Evolutionary conservation across 495 filamentous ascomycete genomes (phyloP), one percentile per base, ranked within the genome.

Genomic region (Usnea hakonensis): DNA sequence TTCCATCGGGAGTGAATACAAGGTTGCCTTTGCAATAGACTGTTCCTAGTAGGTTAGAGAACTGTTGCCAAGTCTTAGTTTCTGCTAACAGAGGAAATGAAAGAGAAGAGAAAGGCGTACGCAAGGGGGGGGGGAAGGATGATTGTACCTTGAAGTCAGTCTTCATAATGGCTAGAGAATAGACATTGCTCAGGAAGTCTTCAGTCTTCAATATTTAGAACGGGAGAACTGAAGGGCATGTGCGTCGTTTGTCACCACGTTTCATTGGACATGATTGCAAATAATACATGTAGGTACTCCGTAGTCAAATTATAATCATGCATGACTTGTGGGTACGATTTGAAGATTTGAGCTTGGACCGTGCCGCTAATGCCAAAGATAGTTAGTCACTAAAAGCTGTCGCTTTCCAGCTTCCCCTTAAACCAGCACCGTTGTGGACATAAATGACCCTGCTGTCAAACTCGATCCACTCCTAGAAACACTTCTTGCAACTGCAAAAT

Each of bases 11-110:
- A 69, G 89, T 95, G 79, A 96, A 98, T 67, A 96, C 83, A 63
- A 98, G 83, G 73, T 97, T 97, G 74, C 95, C 94, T 80, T 89
- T 89, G 77, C 90, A 89, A 79, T 97, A 98, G 67, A 98, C 94
- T 67, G 92, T 98, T 64, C 94, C 95, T 67, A 98, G 84, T 67
- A 97, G 80, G 72, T 96, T 96, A 73, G 90, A 94, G 77, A 96
- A 97, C 89, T 95, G 65, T 30, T 54, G 46, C 4, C 30, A 40
- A 17, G 65, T 55, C 44, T 30, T 69, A 53, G 71, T 64, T 36
- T 55, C 21, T 43, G 21, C 33, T 11, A 30, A 62, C 44, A 36
- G 43, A 37, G 10, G 35, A 38, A 54, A 17, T 23, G 37, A 41
- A n/a, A n/a, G 5, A 17, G 36, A 28, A 14, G 2, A 57, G 4